Evolutionary conservation across 768 basidiomycete genomes (phyloP), one percentile per base, ranked within the genome.

Genomic region (Ephemerocybe angulata): DNA sequence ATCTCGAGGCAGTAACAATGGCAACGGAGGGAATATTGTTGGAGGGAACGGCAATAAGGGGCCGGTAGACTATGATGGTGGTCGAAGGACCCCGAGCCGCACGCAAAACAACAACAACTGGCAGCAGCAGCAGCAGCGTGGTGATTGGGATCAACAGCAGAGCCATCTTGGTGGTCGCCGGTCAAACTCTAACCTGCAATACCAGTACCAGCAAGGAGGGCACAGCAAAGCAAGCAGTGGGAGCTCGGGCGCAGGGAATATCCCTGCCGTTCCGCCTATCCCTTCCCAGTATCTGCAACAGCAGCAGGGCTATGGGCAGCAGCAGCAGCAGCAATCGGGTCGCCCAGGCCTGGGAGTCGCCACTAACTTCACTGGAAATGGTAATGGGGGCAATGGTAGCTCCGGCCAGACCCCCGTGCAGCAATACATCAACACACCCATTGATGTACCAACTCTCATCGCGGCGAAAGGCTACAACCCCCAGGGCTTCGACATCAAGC

Each of bases 381-480:
- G 46, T 24, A 48, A 48, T n/a, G 46, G n/a, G n/a, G n/a, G 67
- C 44, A 60, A 67, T 35, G 62, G 63, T 52, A 61, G 61, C 28
- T 60, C 70, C 27, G 73, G 70, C n/a, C 81, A 81, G 62, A 70
- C 71, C 11, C 68, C 72, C 28, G 65, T 73, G 3, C 68, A 75
- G 55, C 75, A 74, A 22, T 78, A 85, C 64, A 61, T 83, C 50
- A 78, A 70, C 50, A 81, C 88, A 4, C 89, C 92, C 1, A 81
- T 94, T 59, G 94, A 96, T 66, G 84, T 96, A 22, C 89, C 88
- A 17, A 79, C 86, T n/a, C 75, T 97, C 54, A 86, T 93, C 61
- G 84, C 88, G 3, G 78, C 81, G 38, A 96, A 96, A 71, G 93
- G 93, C 17, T 97, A 97, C 68, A 97, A 97, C 60, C 94, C 94